Percentiles rank a stretch among this genome's conserved stretches.
phyloP scores from a whole-genome alignment of 1,139 yeast species.

The Magnusiomyces ingens region DNA sequence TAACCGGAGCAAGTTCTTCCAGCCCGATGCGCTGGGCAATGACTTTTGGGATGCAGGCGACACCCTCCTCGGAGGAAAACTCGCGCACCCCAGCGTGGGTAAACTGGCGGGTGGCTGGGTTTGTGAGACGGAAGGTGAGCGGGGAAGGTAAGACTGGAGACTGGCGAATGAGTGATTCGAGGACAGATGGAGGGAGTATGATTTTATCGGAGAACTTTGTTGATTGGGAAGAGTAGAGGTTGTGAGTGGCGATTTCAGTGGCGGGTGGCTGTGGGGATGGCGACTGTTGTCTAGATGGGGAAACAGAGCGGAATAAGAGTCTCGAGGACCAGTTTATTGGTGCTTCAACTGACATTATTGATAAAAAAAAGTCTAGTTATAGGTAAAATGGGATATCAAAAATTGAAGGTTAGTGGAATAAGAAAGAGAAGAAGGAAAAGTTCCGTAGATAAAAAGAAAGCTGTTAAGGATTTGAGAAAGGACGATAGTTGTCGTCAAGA shows the following conservation, averaged over 20 bases:
- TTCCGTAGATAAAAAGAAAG: too few relatives aligned
- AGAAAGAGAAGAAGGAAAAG: too few relatives aligned
- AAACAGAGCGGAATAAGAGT: slow-evolving; percentile 11
- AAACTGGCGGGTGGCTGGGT: slow-evolving; percentile 19
- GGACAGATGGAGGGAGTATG: slow-evolving; percentile 29
- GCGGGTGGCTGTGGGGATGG: slow-evolving; percentile 1
- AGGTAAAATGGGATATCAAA: too few relatives aligned
- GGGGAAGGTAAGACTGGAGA: slow-evolving; percentile 31
- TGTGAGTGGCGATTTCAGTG: not conserved
- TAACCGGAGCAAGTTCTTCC: slow-evolving; percentile 16
- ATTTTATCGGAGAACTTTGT: slow-evolving; percentile 25
- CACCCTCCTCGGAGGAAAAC: slow-evolving; percentile 34
- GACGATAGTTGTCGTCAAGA: too few relatives aligned
- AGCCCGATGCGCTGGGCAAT: slow-evolving; percentile 26
- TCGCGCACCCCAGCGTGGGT: slow-evolving; percentile 39
- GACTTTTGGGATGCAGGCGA: slow-evolving; percentile 27
- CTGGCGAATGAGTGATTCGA: slow-evolving; percentile 25
- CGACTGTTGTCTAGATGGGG: not conserved
- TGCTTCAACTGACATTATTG: not conserved
- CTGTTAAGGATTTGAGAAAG: too few relatives aligned
- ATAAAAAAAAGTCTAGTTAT: too few relatives aligned
- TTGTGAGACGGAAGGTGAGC: slow-evolving; percentile 31
- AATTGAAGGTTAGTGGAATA: too few relatives aligned
- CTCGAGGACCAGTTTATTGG: slow-evolving; percentile 12
- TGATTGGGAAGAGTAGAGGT: not conserved